Evolutionary conservation across 495 filamentous ascomycete genomes (phyloP), one percentile per base, ranked within the genome.

Genomic region (Talaromyces wortmannii): DNA sequence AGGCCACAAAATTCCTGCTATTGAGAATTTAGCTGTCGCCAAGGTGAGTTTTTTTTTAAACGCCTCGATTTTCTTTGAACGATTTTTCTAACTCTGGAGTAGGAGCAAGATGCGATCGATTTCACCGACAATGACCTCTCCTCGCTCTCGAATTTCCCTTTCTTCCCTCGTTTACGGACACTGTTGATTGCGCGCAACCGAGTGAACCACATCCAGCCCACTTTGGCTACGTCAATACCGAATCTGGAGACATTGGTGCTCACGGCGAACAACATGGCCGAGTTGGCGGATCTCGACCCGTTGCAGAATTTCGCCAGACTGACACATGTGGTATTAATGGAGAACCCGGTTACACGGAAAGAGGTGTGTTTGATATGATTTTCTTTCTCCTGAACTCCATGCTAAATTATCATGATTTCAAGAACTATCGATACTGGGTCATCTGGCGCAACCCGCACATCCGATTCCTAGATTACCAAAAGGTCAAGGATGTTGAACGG

Each of bases 71-170:
- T 11, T 18, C 18, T 7, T n/a, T 48, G 52, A 52, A 43, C 46
- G 12, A 12, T 57, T 43, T 43, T 46, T 50, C 12, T 45, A 2
- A 16, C 10, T n/a, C n/a, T 23, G 23, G 23, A 23, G 11, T 64
- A 86, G 81, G 81, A 86, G 57, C 91, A 96, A 81, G 94, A 97
- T 76, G 82, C 86, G 48, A 95, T 99, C 74, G 94, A 99, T 71
- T 85, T 99, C 64, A 97, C 95, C 64, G 94, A 99, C 75, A 99
- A 99, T 71, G 91, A 97, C 70, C 90, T 99, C 66, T 83, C 87
- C 50, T 73, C 84, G 33, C 81, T 99, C 51, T 83, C 83, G 53
- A 97, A 97, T 75, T 95, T 99, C 74, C 94, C 94, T n/a, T 82
- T 94, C 53, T 91, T 87, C 43, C 92, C 90, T 40, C 88, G 95